Evolutionary conservation across 306 rosid species (phyloP).

Genomic region (Vigna radiata): DNA sequence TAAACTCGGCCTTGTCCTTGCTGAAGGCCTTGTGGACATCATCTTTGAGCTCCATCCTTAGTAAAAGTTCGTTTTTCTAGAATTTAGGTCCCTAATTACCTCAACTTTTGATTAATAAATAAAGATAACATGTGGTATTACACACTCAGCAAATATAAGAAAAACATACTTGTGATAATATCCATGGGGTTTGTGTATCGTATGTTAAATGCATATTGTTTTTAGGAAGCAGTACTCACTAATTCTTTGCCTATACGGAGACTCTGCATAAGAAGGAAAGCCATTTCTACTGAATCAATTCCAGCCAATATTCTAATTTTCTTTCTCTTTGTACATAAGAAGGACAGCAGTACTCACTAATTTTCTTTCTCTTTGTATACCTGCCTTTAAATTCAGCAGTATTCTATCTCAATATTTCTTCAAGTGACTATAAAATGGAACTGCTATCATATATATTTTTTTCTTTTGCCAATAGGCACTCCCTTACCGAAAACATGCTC

Average conservation of each 20-base stretch:
- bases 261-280: neutral
- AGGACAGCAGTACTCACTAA: too few relatives aligned
- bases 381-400: neutral
- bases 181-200: too few relatives aligned
- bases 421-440: neutral
- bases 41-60: constrained; percentile 65
- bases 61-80: too few relatives aligned
- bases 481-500: constrained; percentile 79
- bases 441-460: neutral
- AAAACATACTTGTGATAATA: too few relatives aligned
- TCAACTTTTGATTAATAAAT: too few relatives aligned
- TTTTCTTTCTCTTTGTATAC: neutral
- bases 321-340: too few relatives aligned
- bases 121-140: too few relatives aligned
- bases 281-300: neutral
- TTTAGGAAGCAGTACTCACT: too few relatives aligned
- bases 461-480: constrained; percentile 70
- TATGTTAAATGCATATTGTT: too few relatives aligned
- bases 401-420: neutral
- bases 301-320: neutral
- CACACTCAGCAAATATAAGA: too few relatives aligned
- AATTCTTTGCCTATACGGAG: neutral
- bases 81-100: too few relatives aligned
- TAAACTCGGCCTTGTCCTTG: constrained; percentile 77
- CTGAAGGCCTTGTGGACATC: constrained; percentile 88